phyloP scores from a whole-genome alignment of 768 basidiomycete genomes.

The Mycena pura region DNA sequence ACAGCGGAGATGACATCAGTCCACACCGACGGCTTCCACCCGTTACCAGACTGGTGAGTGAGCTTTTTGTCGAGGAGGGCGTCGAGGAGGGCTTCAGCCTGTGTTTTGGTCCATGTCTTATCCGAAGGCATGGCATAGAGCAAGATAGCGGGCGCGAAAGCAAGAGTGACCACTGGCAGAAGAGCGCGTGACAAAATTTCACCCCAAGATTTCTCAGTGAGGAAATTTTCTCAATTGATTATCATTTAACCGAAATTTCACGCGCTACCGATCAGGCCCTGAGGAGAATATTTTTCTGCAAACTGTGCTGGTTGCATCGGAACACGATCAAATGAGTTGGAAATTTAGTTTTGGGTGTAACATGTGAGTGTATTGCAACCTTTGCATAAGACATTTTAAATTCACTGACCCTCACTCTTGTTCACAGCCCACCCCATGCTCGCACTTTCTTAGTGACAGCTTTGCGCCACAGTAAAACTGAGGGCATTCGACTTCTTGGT shows the following conservation, averaged over 20 bases:
- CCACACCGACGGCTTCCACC: not conserved
- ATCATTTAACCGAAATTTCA: too few relatives aligned
- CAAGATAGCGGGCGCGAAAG: too few relatives aligned
- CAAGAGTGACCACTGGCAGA: too few relatives aligned
- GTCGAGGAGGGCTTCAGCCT: not conserved
- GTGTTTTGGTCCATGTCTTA: too few relatives aligned
- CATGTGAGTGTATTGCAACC: not conserved
- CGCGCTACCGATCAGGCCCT: too few relatives aligned
- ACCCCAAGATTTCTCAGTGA: too few relatives aligned
- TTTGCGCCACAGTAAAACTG: not conserved
- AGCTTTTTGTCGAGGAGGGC: not conserved
- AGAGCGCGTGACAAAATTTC: too few relatives aligned
- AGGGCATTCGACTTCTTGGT: not conserved
- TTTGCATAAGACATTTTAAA: not conserved
- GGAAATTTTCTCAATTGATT: too few relatives aligned
- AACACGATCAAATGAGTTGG: not conserved
- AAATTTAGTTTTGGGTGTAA: not conserved
- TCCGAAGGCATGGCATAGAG: too few relatives aligned
- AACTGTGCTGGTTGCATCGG: not conserved
- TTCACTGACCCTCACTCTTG: not conserved
- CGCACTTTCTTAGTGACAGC: not conserved
- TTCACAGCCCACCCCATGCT: not conserved
- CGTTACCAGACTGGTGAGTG: not conserved
- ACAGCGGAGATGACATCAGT: not conserved
- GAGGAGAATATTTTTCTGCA: too few relatives aligned